Base-by-base conservation (phyloP, 2,329 filamentous ascomycete genomes). In the Colletotrichum ledebouriae region DNA sequence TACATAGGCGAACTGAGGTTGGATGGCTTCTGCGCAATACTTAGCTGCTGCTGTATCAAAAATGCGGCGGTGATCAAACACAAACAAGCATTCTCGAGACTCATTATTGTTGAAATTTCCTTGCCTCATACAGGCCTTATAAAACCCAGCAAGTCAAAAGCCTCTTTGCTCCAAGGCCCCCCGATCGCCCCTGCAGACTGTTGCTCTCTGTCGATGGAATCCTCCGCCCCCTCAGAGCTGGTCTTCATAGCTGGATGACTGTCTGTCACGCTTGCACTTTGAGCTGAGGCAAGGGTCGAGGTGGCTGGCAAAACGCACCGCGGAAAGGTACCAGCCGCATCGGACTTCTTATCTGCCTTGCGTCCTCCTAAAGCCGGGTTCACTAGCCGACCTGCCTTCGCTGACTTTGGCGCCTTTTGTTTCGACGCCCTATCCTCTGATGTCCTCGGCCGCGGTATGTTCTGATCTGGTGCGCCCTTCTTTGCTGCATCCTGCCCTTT, bases 161-260 rank as follows among this genome's bases (percentile, higher is more conserved):
- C 90, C 74, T 92, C 90, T 25, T 83, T 85, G 72, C 89, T 92
- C 90, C 90, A 93, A 0, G 90, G 87, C 3, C 90, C 90, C 15
- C 86, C 80, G 71, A 86, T 87, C 3, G 82, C 84, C 73, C 80
- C 84, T 2, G 78, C 78, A 64, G 86, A 85, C 2, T 80, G 81
- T 10, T 82, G 80, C 66, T 84, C 74, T n/a, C 68, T 71, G 70
- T 71, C 25, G 34, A 13, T 13, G 12, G 41, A 17, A 9, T 20
- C 29, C 2, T n/a, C 34, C 3, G 6, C 20, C 5, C 12, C 29
- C 13, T 20, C 25, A 6, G 42, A 12, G 12, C 17, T 6, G 25
- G 22, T 3, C 6, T 25, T 58, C 29, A 29, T 15, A 11, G 41
- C 47, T 33, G 10, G 15, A 13, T 25, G 25, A 6, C 10, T 44